phyloP scores from a whole-genome alignment of 2,329 filamentous ascomycete genomes.

The Fusarium sarcochroum region DNA sequence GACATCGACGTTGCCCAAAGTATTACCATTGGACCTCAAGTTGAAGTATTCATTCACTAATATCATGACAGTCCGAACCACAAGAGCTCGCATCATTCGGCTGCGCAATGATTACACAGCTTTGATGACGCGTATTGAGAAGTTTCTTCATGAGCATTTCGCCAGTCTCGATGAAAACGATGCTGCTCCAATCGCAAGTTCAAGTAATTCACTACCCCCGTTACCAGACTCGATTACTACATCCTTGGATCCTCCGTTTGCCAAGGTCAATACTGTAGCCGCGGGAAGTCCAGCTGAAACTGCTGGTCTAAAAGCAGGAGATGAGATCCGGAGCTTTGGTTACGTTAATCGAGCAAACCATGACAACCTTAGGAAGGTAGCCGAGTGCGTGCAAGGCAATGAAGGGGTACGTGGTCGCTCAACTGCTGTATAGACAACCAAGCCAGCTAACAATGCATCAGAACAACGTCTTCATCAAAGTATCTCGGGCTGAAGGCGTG shows the following conservation, averaged over 20 bases:
- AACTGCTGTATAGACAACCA: background rate
- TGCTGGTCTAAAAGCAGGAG: slow-evolving; percentile 85
- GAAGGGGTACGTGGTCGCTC: slow-evolving; percentile 78
- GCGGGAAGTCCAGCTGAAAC: slow-evolving; percentile 83
- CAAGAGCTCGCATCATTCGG: slow-evolving; percentile 87
- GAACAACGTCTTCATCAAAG: slow-evolving; percentile 79
- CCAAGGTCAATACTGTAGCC: slow-evolving; percentile 88
- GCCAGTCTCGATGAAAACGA: slow-evolving; percentile 74
- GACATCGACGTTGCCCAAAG: slow-evolving; percentile 97
- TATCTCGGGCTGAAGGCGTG: slow-evolving; percentile 64
- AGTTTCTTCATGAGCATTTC: slow-evolving; percentile 90
- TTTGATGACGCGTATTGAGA: slow-evolving; percentile 86
- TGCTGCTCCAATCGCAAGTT: slow-evolving; percentile 36
- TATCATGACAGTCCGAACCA: slow-evolving; percentile 82
- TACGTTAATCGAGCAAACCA: slow-evolving; percentile 87
- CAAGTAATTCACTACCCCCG: slow-evolving; percentile 49
- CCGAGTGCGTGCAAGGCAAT: slow-evolving; percentile 90
- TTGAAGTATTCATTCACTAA: slow-evolving; percentile 31
- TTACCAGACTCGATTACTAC: slow-evolving; percentile 51
- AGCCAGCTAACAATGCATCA: slow-evolving; percentile 56
- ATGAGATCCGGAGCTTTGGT: slow-evolving; percentile 88
- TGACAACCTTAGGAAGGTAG: slow-evolving; percentile 86
- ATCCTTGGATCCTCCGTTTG: slow-evolving; percentile 69
- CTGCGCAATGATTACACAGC: slow-evolving; percentile 95
- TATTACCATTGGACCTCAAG: slow-evolving; percentile 58